Conservation (phyloP, 768 basidiomycete species). For the Mycena venus region DNA sequence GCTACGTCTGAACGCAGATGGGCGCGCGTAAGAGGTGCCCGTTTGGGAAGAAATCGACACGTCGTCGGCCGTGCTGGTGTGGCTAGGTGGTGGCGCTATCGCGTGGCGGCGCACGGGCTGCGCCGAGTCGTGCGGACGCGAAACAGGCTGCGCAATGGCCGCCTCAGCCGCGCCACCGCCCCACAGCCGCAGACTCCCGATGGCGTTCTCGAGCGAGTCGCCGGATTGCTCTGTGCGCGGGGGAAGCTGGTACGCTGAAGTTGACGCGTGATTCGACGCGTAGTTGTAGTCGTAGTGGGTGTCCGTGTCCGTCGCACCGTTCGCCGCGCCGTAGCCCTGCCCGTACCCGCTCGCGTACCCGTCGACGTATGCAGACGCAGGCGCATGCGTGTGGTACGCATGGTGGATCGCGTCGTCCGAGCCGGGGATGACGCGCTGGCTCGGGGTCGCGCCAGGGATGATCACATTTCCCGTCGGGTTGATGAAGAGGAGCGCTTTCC, state of each 20-base stretch:
- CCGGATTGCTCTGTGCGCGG: conserved; percentile 6
- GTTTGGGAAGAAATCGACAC: not conserved
- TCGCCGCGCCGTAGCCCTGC: conserved; percentile 46
- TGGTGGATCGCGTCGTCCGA: conserved; percentile 32
- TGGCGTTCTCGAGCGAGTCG: conserved; percentile 16
- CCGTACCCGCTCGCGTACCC: conserved; percentile 53
- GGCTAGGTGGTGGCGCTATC: not conserved
- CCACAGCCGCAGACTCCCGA: conserved; percentile 23
- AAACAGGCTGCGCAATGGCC: conserved; percentile 18
- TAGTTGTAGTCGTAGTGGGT: not conserved
- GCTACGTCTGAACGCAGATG: conserved; percentile 24
- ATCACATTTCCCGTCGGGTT: conserved; percentile 37
- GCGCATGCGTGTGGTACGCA: conserved; percentile 30
- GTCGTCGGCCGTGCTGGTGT: not conserved
- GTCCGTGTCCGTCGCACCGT: not conserved
- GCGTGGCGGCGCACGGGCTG: not conserved
- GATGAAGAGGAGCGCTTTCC: conserved; percentile 9
- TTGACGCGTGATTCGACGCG: conserved; percentile 11
- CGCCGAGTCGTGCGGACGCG: conserved; percentile 18
- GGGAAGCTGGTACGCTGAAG: conserved; percentile 25
- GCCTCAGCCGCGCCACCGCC: conserved; percentile 22
- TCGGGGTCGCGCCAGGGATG: conserved; percentile 47
- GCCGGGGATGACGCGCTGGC: conserved; percentile 44
- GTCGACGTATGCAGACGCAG: conserved; percentile 47
- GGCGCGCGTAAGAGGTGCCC: not conserved